Evolutionary conservation across 805 yeast species (phyloP), one percentile per base, ranked within the genome.

Genomic region (Candida xyloterini): DNA sequence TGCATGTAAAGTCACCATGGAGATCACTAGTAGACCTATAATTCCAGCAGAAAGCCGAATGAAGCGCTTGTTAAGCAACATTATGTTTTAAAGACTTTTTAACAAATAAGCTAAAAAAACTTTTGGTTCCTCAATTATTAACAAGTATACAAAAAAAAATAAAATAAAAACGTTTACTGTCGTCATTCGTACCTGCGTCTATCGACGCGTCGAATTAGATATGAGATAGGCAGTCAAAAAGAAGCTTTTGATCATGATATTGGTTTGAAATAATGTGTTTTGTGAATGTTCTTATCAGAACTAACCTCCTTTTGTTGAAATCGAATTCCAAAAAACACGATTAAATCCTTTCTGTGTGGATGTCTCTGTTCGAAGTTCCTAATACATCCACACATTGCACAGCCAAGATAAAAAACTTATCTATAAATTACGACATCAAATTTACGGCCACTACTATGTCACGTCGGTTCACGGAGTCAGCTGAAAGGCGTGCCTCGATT

Each of bases 401-500:
- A 27, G 42, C 42, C 42, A 5, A 23, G 11, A 8, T 20, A 21
- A 36, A 30, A 24, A 30, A 15, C 30, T 29, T 36, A 30, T 36
- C 35, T 24, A 16, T 30, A 30, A 13, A 38, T 13, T n/a, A n/a
- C n/a, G n/a, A n/a, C n/a, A n/a, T n/a, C n/a, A n/a, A n/a, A n/a
- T n/a, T n/a, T n/a, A n/a, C n/a, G n/a, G n/a, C n/a, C n/a, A n/a
- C n/a, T n/a, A n/a, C n/a, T n/a, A 56, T 55, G 60, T 40, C 59
- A 6, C 60, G 53, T 15, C 63, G 59, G 22, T 71, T 71, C 50
- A 63, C 56, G 3, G 68, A 70, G 39, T 66, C 79, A 27, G 59
- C 71, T 2, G 64, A 71, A 43, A 61, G 80, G 43, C 59, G 80
- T 41, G 78, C 76, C 4, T 74, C 80, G 1, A 44, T 58, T 1